A percentile compares a stretch with the other conserved stretches of the same genome.
These are phyloP conservation scores for Linum trigynum DNA, from an alignment of 345 rosid species.

Conservation along the genomic window DNA sequence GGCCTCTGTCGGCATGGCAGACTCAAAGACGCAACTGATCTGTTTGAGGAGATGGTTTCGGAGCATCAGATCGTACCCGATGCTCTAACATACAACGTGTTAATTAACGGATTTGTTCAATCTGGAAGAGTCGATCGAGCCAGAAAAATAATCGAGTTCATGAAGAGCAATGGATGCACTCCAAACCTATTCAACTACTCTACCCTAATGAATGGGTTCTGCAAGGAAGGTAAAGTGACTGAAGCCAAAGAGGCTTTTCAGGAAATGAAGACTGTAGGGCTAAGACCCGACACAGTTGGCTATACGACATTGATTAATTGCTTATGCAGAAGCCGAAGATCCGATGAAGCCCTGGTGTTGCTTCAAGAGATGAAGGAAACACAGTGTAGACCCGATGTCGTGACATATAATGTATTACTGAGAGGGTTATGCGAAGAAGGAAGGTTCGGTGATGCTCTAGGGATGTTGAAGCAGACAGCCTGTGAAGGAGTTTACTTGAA, in stretches of 20 bases:
- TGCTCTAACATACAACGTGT: conserved; percentile 53
- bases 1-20: conserved; percentile 49
- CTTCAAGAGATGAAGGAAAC: conserved; percentile 60
- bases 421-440: conserved; percentile 59
- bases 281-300: conserved; percentile 55
- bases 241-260: conserved; percentile 48
- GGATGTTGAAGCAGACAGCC: conserved; percentile 45
- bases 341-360: conserved; percentile 48
- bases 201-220: conserved; percentile 53
- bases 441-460: conserved; percentile 51
- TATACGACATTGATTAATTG: conserved; percentile 73
- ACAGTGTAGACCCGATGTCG: conserved; percentile 57
- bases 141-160: conserved; percentile 63
- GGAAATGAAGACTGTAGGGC: conserved; percentile 51
- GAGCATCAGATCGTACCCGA: conserved; percentile 70
- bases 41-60: conserved; percentile 77
- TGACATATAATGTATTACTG: conserved; percentile 65
- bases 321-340: conserved; percentile 45
- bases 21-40: conserved; percentile 57
- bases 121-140: conserved; percentile 65
- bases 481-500: conserved; percentile 53
- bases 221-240: conserved; percentile 46
- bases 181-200: conserved; percentile 69
- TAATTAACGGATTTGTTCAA: conserved; percentile 72
- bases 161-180: conserved; percentile 67